phyloP scores from a whole-genome alignment of 495 filamentous ascomycete genomes.

The Neurospora sp. region DNA sequence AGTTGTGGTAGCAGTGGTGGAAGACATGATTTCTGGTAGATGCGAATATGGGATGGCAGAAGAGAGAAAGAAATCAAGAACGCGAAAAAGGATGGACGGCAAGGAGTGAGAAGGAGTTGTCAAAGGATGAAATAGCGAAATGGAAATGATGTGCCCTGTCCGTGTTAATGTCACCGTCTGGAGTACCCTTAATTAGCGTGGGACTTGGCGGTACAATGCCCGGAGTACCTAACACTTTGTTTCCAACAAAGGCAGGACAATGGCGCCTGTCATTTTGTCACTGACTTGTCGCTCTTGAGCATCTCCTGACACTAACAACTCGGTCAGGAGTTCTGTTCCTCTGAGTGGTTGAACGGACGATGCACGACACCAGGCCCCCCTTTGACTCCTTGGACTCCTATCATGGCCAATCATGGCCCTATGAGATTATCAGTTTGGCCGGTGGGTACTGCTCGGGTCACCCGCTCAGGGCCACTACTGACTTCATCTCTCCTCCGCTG shows the following conservation, averaged over 20 bases:
- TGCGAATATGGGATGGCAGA: constrained; percentile 15
- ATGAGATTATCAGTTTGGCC: not conserved
- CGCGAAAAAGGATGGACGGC: constrained; percentile 3
- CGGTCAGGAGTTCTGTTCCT: not conserved
- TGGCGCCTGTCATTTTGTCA: not conserved
- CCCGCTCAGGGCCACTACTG: not conserved
- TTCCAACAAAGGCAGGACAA: not conserved
- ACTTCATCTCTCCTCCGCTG: not conserved
- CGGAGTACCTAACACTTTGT: not conserved
- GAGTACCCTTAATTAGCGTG: not conserved
- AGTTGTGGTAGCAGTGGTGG: not conserved
- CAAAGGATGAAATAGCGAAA: constrained; percentile 1
- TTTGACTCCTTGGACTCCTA: not conserved
- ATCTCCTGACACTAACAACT: not conserved
- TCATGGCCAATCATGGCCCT: not conserved
- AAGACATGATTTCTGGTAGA: not conserved
- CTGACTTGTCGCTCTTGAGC: not conserved
- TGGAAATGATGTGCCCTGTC: not conserved
- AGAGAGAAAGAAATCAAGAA: constrained; percentile 24
- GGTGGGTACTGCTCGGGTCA: not conserved
- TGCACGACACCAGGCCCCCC: not conserved
- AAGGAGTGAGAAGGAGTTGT: not conserved
- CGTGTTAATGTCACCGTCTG: not conserved
- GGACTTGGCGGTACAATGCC: not conserved
- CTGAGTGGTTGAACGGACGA: not conserved